A percentile compares a stretch with the other conserved stretches of the same genome.
Evolutionary conservation across 352 stramenopile genomes (phyloP).

Genomic region (Pythium sukuiense): DNA sequence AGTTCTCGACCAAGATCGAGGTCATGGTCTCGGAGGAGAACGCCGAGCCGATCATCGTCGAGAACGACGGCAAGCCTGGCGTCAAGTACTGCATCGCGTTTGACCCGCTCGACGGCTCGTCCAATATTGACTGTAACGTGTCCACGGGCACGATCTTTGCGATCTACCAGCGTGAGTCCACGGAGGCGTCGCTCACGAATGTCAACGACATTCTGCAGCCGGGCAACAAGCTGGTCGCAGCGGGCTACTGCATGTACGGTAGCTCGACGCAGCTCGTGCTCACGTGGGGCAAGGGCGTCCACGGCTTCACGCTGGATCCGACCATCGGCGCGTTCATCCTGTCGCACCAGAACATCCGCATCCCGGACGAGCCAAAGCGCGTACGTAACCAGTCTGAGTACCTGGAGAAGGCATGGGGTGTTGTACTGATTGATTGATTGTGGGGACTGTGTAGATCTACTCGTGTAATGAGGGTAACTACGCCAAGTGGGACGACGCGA

Average conservation of each 20-base stretch:
- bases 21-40: conserved; percentile 99
- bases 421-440: conserved; percentile 3
- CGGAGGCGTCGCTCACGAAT: conserved; percentile 30
- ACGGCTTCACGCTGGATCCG: conserved; percentile 98
- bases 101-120: conserved; percentile 97
- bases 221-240: conserved; percentile 93
- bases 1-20: conserved; percentile 95
- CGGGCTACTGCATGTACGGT: conserved; percentile 99
- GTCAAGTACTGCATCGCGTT: conserved; percentile 97
- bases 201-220: conserved; percentile 91
- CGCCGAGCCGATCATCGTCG: conserved; percentile 96
- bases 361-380: conserved; percentile 91
- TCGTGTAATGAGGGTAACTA: conserved; percentile 99
- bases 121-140: conserved; percentile 99
- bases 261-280: conserved; percentile 97
- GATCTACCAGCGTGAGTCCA: conserved; percentile 92
- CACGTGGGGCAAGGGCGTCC: conserved; percentile 93
- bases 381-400: conserved; percentile 26
- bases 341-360: conserved; percentile 93
- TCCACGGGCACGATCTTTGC: conserved; percentile 98
- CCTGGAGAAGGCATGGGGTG: neutral
- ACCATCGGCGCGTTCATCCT: conserved; percentile 98
- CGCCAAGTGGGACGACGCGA: conserved; percentile 93
- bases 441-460: conserved; percentile 81
- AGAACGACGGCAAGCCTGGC: conserved; percentile 40